A percentile compares a stretch with the other conserved stretches of the same genome.
phyloP scores from a whole-genome alignment of 192 early-diverging fungal genomes.

The Coemansia sp. region DNA sequence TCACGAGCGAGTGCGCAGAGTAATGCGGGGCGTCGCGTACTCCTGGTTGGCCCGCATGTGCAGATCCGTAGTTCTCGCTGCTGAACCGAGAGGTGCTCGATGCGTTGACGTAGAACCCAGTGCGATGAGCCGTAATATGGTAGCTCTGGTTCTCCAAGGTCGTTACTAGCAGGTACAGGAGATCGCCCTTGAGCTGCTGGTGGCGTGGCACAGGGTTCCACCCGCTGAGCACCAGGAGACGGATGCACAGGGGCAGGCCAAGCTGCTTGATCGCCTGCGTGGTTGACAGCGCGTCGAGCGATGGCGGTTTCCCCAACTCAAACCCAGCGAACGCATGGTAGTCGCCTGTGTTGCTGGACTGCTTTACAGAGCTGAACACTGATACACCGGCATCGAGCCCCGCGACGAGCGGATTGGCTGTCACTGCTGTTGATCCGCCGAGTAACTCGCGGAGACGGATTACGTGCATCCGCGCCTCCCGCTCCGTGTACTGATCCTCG shows the following conservation, averaged over 20 bases:
- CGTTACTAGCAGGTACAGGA: slow-evolving; percentile 85
- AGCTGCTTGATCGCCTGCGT: slow-evolving; percentile 56
- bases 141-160: slow-evolving; percentile 84
- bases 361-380: slow-evolving; percentile 59
- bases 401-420: slow-evolving; percentile 35
- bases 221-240: slow-evolving; percentile 76
- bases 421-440: slow-evolving; percentile 65
- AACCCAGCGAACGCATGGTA: slow-evolving; percentile 26
- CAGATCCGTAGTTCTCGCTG: slow-evolving; percentile 46
- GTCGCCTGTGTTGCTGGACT: background rate
- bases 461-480: slow-evolving; percentile 90
- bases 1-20: slow-evolving; percentile 67
- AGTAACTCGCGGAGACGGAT: slow-evolving; percentile 86
- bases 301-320: slow-evolving; percentile 6
- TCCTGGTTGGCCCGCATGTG: slow-evolving; percentile 33
- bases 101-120: slow-evolving; percentile 88
- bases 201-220: slow-evolving; percentile 93
- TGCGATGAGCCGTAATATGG: slow-evolving; percentile 83
- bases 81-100: slow-evolving; percentile 75
- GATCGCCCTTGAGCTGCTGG: slow-evolving; percentile 77
- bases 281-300: slow-evolving; percentile 61
- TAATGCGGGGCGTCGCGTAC: slow-evolving; percentile 46
- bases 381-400: slow-evolving; percentile 78
- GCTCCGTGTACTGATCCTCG: slow-evolving; percentile 88
- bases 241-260: slow-evolving; percentile 65